Evolutionary conservation across 805 yeast species (phyloP), one percentile per base, ranked within the genome.

Genomic region (Wickerhamiella dianesei): DNA sequence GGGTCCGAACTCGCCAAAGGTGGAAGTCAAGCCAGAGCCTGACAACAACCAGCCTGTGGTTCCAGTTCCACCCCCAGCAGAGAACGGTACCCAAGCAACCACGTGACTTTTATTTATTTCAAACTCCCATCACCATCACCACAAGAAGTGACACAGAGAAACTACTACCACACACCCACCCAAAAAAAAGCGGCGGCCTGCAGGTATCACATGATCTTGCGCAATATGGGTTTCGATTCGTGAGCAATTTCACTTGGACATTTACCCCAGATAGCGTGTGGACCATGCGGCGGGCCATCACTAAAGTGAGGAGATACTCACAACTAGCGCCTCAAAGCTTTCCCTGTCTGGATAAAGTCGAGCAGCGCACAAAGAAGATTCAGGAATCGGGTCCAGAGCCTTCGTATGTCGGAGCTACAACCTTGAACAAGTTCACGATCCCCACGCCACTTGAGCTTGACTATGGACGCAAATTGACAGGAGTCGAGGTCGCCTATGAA

Each of bases 401-500:
- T 0, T 74, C 81, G 0, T 88, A 87, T 63, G 71, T 87, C 1
- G 71, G 72, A 50, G 80, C 82, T 4, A 65, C 77, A 2, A 94
- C 94, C 2, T 86, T 78, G 57, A 70, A 82, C 48, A 56, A 3
- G 64, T 74, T 20, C 88, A 37, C 35, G 12, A 46, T 44, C 16
- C 52, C 56, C 2, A 22, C 35, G 3, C 29, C 89, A 0, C 64
- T 86, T 2, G 75, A 75, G 49, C 71, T 86, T 14, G 96, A 88
- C 59, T 77, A 80, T 60, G 96, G 96, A 13, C 92, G 88, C 0
- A 70, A 66, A 52, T 66, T 88, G 35, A 84, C 85, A 1, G 76
- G 74, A 51, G 84, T 74, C 56, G 77, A 82, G 54, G 70, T 88
- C n/a, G 96, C 96, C 0, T 88, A 83, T 65, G 96, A 88, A 63